phyloP scores from a whole-genome alignment of 768 basidiomycete genomes.

The Leucogyrophana mollusca region DNA sequence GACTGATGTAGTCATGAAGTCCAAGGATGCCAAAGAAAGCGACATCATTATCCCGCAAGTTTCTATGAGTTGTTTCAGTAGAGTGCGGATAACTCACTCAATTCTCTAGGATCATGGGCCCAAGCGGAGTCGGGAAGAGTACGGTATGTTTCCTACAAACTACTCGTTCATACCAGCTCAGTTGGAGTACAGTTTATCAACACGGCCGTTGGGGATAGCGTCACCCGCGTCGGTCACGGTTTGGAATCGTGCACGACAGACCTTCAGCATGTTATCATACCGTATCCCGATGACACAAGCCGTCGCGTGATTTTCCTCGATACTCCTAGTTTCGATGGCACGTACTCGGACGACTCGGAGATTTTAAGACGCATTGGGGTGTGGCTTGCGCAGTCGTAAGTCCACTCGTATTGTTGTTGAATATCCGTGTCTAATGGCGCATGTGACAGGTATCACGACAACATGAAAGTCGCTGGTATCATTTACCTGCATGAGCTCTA shows the following conservation, averaged over 20 bases:
- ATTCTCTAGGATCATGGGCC: constrained; percentile 25
- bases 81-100: no score
- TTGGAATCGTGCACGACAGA: constrained; percentile 21
- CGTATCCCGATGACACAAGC: constrained; percentile 14
- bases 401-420: not conserved
- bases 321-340: constrained; percentile 25
- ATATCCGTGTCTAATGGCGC: not conserved
- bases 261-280: constrained; percentile 15
- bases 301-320: constrained; percentile 17
- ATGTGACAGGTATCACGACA: constrained; percentile 19
- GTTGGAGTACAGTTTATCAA: constrained; percentile 23
- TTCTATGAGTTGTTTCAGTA: not conserved
- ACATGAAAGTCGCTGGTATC: constrained; percentile 26
- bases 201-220: constrained; percentile 6
- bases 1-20: no score
- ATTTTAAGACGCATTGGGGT: constrained; percentile 22
- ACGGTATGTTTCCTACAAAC: constrained; percentile 13
- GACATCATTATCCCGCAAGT: not conserved
- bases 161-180: not conserved
- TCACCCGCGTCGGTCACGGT: constrained; percentile 14
- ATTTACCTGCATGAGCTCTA: constrained; percentile 35
- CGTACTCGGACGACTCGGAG: constrained; percentile 18
- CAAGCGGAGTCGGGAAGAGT: constrained; percentile 30
- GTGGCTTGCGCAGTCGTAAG: constrained; percentile 27
- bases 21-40: no score